phyloP scores from a whole-genome alignment of 106 monocot species.

The Phalaenopsis equestris region DNA sequence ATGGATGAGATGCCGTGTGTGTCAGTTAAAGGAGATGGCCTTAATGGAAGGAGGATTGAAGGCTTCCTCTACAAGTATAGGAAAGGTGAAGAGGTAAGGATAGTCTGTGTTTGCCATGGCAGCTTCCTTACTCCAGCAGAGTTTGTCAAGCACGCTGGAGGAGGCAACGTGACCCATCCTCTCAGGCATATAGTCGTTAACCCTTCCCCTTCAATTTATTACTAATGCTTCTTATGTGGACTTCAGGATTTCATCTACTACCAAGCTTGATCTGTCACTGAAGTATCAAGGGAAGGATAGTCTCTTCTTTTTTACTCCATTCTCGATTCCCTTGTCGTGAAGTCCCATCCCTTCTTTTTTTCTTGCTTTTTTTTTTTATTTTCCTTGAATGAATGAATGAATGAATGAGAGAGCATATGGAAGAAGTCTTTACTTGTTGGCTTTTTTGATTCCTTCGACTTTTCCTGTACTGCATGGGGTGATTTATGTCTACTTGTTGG shows the following conservation, averaged over 20 bases:
- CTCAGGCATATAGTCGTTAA: constrained; percentile 38
- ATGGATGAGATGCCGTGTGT: constrained; percentile 42
- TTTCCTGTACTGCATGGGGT: too few species aligned
- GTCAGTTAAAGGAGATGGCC: constrained; percentile 30
- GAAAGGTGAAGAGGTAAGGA: constrained; percentile 38
- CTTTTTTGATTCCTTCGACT: neutral
- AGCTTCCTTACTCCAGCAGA: constrained; percentile 42
- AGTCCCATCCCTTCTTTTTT: too few species aligned
- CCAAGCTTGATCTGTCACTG: too few species aligned
- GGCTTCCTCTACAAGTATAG: constrained; percentile 41
- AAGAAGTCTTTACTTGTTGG: neutral
- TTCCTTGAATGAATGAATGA: too few species aligned
- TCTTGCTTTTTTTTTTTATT: neutral
- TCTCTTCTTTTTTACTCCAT: neutral
- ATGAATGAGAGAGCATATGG: neutral
- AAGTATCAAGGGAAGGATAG: neutral
- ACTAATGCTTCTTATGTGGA: neutral
- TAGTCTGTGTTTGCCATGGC: constrained; percentile 45
- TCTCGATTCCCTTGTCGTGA: neutral
- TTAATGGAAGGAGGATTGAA: constrained; percentile 32
- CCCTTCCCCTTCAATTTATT: constrained; percentile 7
- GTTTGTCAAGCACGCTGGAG: constrained; percentile 43
- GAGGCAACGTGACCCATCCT: constrained; percentile 35
- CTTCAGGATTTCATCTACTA: too few species aligned
- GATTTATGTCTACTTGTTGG: too few species aligned